Percentiles rank a stretch among this genome's conserved stretches.
phyloP scores from a whole-genome alignment of 2,329 filamentous ascomycete species.

The Pyrenophora tritici-repentis region DNA sequence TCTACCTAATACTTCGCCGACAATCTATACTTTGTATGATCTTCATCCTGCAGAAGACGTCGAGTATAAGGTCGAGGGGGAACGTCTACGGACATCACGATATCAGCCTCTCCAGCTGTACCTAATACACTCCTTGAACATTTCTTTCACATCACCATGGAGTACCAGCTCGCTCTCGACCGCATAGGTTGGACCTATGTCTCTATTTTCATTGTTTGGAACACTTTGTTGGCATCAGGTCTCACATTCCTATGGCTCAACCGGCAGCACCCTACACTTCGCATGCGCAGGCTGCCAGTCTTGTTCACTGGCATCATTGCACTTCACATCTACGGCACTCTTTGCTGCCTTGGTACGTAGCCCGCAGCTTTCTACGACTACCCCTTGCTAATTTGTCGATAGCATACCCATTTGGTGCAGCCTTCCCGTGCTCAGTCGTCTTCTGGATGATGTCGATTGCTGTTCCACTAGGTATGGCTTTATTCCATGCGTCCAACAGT shows the following conservation, averaged over 20 bases:
- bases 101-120: slow-evolving; percentile 2
- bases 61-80: slow-evolving; percentile 7
- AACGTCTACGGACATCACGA: neutral
- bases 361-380: neutral
- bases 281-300: slow-evolving; percentile 38
- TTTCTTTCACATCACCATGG: slow-evolving; percentile 17
- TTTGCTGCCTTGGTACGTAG: slow-evolving; percentile 21
- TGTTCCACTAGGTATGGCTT: slow-evolving; percentile 37
- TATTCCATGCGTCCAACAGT: slow-evolving; percentile 45
- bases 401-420: slow-evolving; percentile 32
- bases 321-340: slow-evolving; percentile 34
- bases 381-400: neutral
- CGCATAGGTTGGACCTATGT: slow-evolving; percentile 26
- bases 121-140: slow-evolving; percentile 7
- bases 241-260: slow-evolving; percentile 30
- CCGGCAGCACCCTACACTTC: slow-evolving; percentile 37
- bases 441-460: slow-evolving; percentile 44
- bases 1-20: slow-evolving; percentile 3
- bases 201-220: slow-evolving; percentile 26
- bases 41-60: neutral
- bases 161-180: slow-evolving; percentile 15
- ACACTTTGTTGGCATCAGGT: slow-evolving; percentile 15
- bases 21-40: neutral
- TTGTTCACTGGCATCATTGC: slow-evolving; percentile 31
- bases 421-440: slow-evolving; percentile 33